Evolutionary conservation across 371 early-diverging fungal species (phyloP), one percentile per base, ranked within the genome.

Genomic region (Mortierella sp.): DNA sequence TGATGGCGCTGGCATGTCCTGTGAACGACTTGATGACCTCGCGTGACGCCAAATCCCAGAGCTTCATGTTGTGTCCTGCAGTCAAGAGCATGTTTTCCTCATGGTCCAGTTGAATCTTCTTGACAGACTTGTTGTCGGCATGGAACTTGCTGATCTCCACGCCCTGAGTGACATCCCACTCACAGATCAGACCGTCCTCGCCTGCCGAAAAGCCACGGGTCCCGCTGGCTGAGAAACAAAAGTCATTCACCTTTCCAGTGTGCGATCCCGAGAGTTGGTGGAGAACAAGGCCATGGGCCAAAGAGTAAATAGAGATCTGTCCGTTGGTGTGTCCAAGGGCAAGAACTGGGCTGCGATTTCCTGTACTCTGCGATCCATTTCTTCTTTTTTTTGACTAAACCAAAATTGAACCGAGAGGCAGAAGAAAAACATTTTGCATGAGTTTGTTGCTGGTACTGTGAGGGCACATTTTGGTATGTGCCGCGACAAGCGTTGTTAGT

Each of bases 1-100:
- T 92, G 54, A 96, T 90, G 26, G 88, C 84, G 55, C 94, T 92
- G 11, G 95, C 96, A 79, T 96, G 96, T 34, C 95, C 96, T 75
- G 94, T 92, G 78, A 91, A 95, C 83, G 89, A 92, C 91, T 92
- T 92, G 80, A 91, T 84, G 1, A 90, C 86, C 70, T 88, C 86
- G 31, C 89, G 88, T 34, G 91, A 88, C 55, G 81, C 83, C 72
- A 92, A 72, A 88, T 93, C 93, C 93, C 93, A 95, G 11, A 95
- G 82, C 76, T 91, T 92, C 80, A 95, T 93, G 9, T 89, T 91
- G 77, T 94, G 92, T 72, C 94, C 94, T 42, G 95, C 95, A 10
- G 92, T 90, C 73, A 92, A 87, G 48, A 95, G 80, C 65, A 89
- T 91, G 44, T 83, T 89, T 80, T 92, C 92, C 72, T 93, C 91